Base-by-base conservation (phyloP, 2,329 filamentous ascomycete genomes). In the Plenodomus lindquistii region DNA sequence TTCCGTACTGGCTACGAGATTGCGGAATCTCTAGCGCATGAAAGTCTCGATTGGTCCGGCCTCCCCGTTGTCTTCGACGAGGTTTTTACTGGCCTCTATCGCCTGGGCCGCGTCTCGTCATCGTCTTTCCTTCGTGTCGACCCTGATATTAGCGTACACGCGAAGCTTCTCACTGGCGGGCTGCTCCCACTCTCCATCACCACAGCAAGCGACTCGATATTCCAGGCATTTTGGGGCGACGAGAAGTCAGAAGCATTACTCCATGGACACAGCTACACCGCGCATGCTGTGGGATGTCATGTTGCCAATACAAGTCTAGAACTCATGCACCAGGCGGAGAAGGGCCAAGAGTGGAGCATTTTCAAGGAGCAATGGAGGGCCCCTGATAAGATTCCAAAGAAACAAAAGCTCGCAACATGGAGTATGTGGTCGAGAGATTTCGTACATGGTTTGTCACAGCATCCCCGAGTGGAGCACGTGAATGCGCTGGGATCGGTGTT, bases 261-360 rank as follows among this genome's bases (percentile, higher is more conserved):
- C 3, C 91, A 95, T 59, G 90, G 90, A 0, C 90, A 95, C 67
- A 93, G 88, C 68, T 95, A 95, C 72, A 95, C 90, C 0, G 90
- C 90, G 0, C 89, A 95, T 69, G 81, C 91, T 0, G 81, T 94
- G 1, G 91, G 90, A 0, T 95, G 89, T 60, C 83, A 87, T 37
- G 88, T 95, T 0, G 91, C 87, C 0, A 77, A 87, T n/a, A 82
- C 84, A 42, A 85, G 84, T 1, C 67, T 95, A 8, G 67, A 72
- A 8, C 77, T 78, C 34, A 82, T 93, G 79, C 31, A 41, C 20
- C 19, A 13, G 11, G 42, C 40, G 11, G 38, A 43, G 11, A 16
- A 8, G 42, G 35, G 42, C 4, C n/a, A 43, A 9, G 44, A 50
- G n/a, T 42, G 40, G 46, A 38, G 7, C 16, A 20, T 8, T 5